phyloP scores from a whole-genome alignment of 208 protist species.

The Trypanosoma mega region DNA sequence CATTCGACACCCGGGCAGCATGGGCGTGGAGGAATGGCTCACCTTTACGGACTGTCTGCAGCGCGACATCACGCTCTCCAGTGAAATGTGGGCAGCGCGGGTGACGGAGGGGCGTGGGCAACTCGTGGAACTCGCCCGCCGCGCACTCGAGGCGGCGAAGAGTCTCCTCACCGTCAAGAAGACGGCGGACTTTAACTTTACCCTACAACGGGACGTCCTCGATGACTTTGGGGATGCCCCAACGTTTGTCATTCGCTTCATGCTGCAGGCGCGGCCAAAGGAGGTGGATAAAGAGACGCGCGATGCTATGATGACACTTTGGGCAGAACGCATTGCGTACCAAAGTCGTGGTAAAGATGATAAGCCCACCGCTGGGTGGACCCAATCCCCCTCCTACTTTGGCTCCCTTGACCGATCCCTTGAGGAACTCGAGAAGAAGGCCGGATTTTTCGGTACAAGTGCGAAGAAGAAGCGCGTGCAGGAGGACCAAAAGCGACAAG shows the following conservation, averaged over 20 bases:
- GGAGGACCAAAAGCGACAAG: slow-evolving; percentile 42
- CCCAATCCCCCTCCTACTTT: slow-evolving; percentile 60
- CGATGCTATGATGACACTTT: slow-evolving; percentile 66
- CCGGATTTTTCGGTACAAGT: slow-evolving; percentile 68
- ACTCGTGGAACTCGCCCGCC: slow-evolving; percentile 53
- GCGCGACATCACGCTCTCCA: slow-evolving; percentile 57
- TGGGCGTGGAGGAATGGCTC: slow-evolving; percentile 59
- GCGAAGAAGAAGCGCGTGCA: slow-evolving; percentile 61
- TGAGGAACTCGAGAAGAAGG: slow-evolving; percentile 52
- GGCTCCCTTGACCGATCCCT: slow-evolving; percentile 67
- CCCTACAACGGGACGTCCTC: slow-evolving; percentile 69
- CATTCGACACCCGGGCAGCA: slow-evolving; percentile 78
- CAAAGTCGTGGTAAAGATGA: slow-evolving; percentile 80
- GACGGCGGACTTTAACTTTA: slow-evolving; percentile 68
- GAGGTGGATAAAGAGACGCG: slow-evolving; percentile 58
- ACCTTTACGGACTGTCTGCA: slow-evolving; percentile 67
- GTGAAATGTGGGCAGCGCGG: slow-evolving; percentile 56
- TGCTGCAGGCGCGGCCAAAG: slow-evolving; percentile 51
- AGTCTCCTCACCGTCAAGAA: slow-evolving; percentile 66
- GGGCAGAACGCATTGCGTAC: slow-evolving; percentile 62
- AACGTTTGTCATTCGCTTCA: slow-evolving; percentile 80
- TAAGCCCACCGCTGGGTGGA: slow-evolving; percentile 61
- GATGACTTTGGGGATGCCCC: slow-evolving; percentile 88
- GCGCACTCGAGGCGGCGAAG: slow-evolving; percentile 57
- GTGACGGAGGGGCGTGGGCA: slow-evolving; percentile 35